A percentile compares a stretch with the other conserved stretches of the same genome.
Evolutionary conservation across 352 stramenopile species (phyloP).

Genomic region (Pilasporangium apinafurcum): DNA sequence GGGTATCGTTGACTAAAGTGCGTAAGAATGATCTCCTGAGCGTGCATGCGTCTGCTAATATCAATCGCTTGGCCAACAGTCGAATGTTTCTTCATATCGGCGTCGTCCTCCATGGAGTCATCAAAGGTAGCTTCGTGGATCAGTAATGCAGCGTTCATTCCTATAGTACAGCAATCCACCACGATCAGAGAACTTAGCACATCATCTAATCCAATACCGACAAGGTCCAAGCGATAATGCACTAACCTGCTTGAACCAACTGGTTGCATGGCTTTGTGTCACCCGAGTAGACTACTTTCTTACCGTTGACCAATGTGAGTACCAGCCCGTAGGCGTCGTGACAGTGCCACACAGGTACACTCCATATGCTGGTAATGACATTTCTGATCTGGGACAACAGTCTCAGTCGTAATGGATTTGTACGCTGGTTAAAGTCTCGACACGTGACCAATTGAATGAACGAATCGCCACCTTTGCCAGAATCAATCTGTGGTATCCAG

Average conservation of each 20-base stretch:
- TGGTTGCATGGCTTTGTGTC: conserved; percentile 89
- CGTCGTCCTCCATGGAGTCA: conserved; percentile 92
- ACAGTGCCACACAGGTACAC: conserved; percentile 77
- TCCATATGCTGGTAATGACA: conserved; percentile 29
- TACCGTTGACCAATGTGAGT: conserved; percentile 29
- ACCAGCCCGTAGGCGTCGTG: conserved; percentile 75
- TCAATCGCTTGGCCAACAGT: conserved; percentile 90
- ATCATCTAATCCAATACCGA: neutral
- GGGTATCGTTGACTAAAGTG: conserved; percentile 91
- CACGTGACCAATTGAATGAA: conserved; percentile 33
- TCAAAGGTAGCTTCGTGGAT: conserved; percentile 98
- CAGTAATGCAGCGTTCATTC: conserved; percentile 68
- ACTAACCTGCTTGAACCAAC: conserved; percentile 35
- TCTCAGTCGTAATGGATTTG: conserved; percentile 10
- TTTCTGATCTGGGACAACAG: conserved; percentile 25
- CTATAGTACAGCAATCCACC: conserved; percentile 2
- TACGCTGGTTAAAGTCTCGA: conserved; percentile 40
- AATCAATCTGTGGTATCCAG: conserved; percentile 26
- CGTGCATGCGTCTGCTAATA: conserved; percentile 72
- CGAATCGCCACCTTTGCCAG: neutral
- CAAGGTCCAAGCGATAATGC: neutral
- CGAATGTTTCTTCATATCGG: conserved; percentile 90
- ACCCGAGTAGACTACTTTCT: conserved; percentile 88
- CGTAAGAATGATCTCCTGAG: conserved; percentile 89
- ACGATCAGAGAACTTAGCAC: neutral